Percentiles rank a stretch among this genome's conserved stretches.
Conservation (phyloP, 1,139 yeast genomes). For the Candida smagusa region DNA sequence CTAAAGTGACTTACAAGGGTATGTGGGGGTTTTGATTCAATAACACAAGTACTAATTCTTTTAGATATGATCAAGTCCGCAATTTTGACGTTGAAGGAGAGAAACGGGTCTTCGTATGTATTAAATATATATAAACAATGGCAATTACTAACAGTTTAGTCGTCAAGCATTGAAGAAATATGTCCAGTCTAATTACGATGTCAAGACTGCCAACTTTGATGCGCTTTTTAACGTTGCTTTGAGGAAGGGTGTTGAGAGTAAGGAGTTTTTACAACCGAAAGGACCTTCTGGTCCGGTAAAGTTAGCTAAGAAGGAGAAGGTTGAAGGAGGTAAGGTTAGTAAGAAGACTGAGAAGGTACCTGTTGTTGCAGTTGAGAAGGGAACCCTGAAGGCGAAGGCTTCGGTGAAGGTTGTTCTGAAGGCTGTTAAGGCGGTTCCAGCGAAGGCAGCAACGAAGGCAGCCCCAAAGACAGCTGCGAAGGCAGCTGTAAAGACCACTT, state of each 20-base stretch:
- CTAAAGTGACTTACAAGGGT: constrained; percentile 53
- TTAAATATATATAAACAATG: background rate
- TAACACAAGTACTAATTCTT: constrained; percentile 14
- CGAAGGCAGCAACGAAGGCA: constrained; percentile 14
- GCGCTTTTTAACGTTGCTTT: constrained; percentile 74
- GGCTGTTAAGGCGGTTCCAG: constrained; percentile 16
- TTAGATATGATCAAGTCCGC: constrained; percentile 78
- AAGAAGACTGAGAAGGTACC: constrained; percentile 15
- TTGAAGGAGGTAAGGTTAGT: constrained; percentile 16
- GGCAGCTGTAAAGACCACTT: constrained; percentile 9
- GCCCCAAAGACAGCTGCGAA: constrained; percentile 24
- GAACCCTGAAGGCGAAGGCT: background rate
- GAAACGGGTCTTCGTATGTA: constrained; percentile 66
- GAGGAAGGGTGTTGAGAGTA: constrained; percentile 76
- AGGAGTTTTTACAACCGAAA: constrained; percentile 81
- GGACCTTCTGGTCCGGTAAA: constrained; percentile 80
- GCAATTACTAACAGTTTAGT: constrained; percentile 22
- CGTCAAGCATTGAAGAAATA: constrained; percentile 78
- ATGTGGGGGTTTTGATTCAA: constrained; percentile 20
- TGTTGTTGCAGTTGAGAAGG: constrained; percentile 4
- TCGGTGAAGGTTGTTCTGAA: constrained; percentile 24
- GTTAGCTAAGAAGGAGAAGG: constrained; percentile 45
- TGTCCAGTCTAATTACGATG: constrained; percentile 59
- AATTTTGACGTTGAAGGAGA: constrained; percentile 66
- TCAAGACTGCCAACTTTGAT: constrained; percentile 65